Percentiles rank a stretch among this genome's conserved stretches.
phyloP scores from a whole-genome alignment of 371 early-diverging fungal species.

The Aphelidium insulamus region DNA sequence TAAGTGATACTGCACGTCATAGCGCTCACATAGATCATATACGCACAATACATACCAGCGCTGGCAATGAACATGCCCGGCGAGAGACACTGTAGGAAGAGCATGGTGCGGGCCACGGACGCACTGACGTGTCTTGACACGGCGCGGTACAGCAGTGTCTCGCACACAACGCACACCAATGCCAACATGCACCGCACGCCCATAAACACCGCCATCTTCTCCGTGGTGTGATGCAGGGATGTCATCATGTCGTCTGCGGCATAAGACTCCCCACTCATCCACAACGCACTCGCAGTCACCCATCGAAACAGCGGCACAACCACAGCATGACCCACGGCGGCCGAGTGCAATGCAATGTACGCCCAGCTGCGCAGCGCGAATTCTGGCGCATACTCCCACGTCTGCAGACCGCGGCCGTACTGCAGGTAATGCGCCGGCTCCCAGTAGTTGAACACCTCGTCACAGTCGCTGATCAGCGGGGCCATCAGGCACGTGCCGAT shows the following conservation, averaged over 20 bases:
- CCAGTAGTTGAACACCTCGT: conserved; percentile 91
- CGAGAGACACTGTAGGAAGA: conserved; percentile 31
- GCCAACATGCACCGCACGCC: conserved; percentile 37
- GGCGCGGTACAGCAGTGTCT: conserved; percentile 41
- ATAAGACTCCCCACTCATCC: too few species aligned
- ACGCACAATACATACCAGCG: conserved; percentile 18
- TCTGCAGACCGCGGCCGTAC: conserved; percentile 65
- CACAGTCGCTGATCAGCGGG: too few species aligned
- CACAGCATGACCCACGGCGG: too few species aligned
- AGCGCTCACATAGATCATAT: neutral
- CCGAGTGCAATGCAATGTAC: conserved; percentile 41
- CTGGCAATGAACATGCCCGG: conserved; percentile 74
- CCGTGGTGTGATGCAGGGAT: too few species aligned
- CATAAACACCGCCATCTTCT: too few species aligned
- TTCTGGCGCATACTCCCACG: conserved; percentile 87
- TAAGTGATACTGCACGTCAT: too few species aligned
- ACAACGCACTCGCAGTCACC: too few species aligned
- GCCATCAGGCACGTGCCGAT: too few species aligned
- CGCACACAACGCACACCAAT: conserved; percentile 34
- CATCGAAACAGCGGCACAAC: conserved; percentile 18
- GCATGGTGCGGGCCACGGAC: conserved; percentile 38
- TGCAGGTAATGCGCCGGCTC: conserved; percentile 75
- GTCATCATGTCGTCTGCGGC: too few species aligned
- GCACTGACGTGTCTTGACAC: conserved; percentile 33
- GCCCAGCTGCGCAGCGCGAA: conserved; percentile 74